Conservation (phyloP, 768 basidiomycete species). For the Pisolithus albus region DNA sequence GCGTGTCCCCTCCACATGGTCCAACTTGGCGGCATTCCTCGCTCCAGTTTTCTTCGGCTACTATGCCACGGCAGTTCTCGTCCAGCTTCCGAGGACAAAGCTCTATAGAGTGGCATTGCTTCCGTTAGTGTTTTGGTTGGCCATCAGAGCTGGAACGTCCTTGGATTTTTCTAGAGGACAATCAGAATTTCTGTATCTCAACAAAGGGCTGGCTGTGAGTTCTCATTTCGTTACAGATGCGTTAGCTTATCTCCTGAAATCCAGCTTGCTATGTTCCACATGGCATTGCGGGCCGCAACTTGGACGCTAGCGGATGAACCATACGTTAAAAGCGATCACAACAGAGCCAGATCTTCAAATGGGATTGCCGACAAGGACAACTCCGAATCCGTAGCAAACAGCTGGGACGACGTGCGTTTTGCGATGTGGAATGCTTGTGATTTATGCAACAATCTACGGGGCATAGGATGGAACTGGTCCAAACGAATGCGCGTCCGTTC, state of each 20-base stretch:
- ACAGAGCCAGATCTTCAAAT: neutral
- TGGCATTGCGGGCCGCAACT: slow-evolving; percentile 18
- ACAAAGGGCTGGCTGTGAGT: slow-evolving; percentile 6
- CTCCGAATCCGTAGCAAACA: neutral
- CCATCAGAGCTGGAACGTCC: slow-evolving; percentile 30
- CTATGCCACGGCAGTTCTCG: neutral
- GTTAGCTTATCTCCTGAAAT: slow-evolving; percentile 1
- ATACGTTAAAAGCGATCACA: slow-evolving; percentile 6
- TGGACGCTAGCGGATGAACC: slow-evolving; percentile 14
- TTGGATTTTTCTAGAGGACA: slow-evolving; percentile 3
- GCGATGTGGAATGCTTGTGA: slow-evolving; percentile 26
- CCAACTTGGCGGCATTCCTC: neutral
- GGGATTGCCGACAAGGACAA: neutral
- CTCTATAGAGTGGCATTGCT: slow-evolving; percentile 35
- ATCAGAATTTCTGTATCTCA: slow-evolving; percentile 1
- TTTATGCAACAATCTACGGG: slow-evolving; percentile 18
- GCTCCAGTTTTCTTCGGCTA: neutral
- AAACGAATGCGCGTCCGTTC: slow-evolving; percentile 9
- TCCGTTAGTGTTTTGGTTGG: slow-evolving; percentile 37
- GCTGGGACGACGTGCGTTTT: slow-evolving; percentile 1
- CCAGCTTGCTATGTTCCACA: slow-evolving; percentile 19
- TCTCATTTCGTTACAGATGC: neutral
- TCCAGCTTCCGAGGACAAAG: neutral
- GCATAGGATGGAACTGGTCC: slow-evolving; percentile 23
- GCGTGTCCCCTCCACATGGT: neutral